Base-by-base conservation (phyloP, 306 rosid species). In the Vicia villosa region DNA sequence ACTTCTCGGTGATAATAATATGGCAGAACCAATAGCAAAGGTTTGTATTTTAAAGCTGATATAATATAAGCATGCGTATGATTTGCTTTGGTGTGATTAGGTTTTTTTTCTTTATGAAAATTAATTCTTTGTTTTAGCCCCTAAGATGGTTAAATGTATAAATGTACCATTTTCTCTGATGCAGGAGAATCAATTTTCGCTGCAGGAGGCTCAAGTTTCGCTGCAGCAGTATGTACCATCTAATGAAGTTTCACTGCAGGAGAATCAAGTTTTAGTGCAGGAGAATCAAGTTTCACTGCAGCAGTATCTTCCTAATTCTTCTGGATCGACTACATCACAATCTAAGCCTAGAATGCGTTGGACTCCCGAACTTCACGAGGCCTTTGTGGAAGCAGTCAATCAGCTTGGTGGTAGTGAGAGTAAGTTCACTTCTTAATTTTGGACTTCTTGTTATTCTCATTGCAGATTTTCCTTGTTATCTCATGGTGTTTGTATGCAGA, bases 291-390 rank as follows among this genome's bases (percentile, higher is more conserved):
- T 24, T 72, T 51, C 75, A 21, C 81, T 54, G 70, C 81, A 66
- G 42, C 58, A 69, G 66, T 86, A 50, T 41, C 63, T 61, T 61
- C 71, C 82, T 73, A 88, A 67, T n/a, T 75, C 94, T 1, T 74
- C 96, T 2, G 79, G 19, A 32, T 50, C 87, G 22, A 22, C 73
- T 57, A 82, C 83, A 68, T 63, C 88, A n/a, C 74, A 95, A 70
- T 54, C 82, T 52, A 91, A 92, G 80, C 60, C 91, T 30, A 83
- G 99, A 81, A 94, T 94, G 97, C 96, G 99, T 52, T 94, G 99
- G 99, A 88, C 97, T 10, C 99, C 87, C 32, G 97, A 94, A 79
- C 99, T 94, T 64, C 99, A 94, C 0, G 95, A 88, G 82, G 88
- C 96, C 78, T 94, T 94, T 75, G 96, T 94, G 65, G 96, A 87